A percentile compares a stretch with the other conserved stretches of the same genome.
Conservation (phyloP, 345 rosid genomes). For the Hibiscus mutabilis region DNA sequence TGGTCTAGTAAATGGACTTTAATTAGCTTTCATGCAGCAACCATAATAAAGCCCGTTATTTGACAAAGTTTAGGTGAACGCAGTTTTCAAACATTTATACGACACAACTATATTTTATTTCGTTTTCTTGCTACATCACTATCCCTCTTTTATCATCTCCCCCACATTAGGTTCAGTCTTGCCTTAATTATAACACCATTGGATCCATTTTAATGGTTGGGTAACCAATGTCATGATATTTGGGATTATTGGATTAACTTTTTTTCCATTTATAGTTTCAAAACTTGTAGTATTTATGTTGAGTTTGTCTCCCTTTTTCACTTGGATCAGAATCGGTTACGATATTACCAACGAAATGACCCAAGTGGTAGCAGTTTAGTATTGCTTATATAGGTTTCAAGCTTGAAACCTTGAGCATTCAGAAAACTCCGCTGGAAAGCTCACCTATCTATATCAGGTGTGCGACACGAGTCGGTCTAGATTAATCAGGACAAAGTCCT, state of each 20-base stretch:
- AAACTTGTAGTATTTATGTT: neutral
- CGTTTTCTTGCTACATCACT: constrained; percentile 11
- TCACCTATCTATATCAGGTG: too few relatives aligned
- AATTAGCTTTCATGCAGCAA: constrained; percentile 24
- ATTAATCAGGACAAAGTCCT: too few relatives aligned
- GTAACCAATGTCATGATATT: too few relatives aligned
- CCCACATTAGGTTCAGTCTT: neutral
- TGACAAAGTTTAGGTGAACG: constrained; percentile 34
- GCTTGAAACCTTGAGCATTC: too few relatives aligned
- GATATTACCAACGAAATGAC: too few relatives aligned
- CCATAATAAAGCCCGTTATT: constrained; percentile 26
- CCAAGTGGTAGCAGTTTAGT: too few relatives aligned
- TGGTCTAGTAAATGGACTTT: constrained; percentile 25
- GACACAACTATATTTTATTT: constrained; percentile 27
- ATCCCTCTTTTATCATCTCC: constrained; percentile 4
- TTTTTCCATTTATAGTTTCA: constrained; percentile 1
- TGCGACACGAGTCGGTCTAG: too few relatives aligned
- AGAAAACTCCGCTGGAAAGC: too few relatives aligned
- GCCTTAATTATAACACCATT: neutral
- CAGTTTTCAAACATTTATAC: constrained; percentile 47
- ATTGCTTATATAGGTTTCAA: too few relatives aligned
- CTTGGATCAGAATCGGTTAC: neutral
- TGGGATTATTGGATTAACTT: neutral
- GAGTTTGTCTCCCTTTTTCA: neutral
- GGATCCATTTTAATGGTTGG: neutral